Conservation (phyloP, 2,329 filamentous ascomycete species). For the Colletotrichum abscissum region DNA sequence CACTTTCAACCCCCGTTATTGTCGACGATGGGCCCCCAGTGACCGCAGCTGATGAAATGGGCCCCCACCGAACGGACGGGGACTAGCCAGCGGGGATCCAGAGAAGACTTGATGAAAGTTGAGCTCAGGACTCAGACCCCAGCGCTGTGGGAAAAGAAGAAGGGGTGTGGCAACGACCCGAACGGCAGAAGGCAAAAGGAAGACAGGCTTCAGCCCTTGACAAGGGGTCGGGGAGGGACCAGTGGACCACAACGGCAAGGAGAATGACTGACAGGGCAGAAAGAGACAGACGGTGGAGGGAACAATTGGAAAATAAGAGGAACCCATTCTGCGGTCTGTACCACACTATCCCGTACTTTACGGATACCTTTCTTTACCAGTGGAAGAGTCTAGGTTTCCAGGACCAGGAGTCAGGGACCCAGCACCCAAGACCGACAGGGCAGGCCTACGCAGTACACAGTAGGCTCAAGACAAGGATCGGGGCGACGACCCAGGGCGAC, state of each 20-base stretch:
- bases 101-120: not conserved
- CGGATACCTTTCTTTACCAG: not conserved
- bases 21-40: constrained; percentile 25
- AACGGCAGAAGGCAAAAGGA: constrained; percentile 32
- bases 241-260: constrained; percentile 1
- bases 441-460: not conserved
- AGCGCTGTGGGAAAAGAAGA: not conserved
- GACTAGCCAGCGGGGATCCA: constrained; percentile 27
- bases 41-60: constrained; percentile 30
- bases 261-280: constrained; percentile 4
- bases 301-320: not conserved
- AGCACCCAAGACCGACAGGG: constrained; percentile 1
- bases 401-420: not conserved
- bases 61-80: constrained; percentile 20
- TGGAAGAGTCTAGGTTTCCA: too few species aligned
- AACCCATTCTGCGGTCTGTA: not conserved
- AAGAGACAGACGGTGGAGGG: not conserved
- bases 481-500: not conserved
- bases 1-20: constrained; percentile 2
- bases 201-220: not conserved
- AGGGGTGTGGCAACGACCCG: constrained; percentile 7
- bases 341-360: not conserved
- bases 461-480: not conserved
- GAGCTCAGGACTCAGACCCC: too few species aligned
- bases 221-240: not conserved